Conservation (phyloP, 306 rosid species). For the Acacia acuminata region DNA sequence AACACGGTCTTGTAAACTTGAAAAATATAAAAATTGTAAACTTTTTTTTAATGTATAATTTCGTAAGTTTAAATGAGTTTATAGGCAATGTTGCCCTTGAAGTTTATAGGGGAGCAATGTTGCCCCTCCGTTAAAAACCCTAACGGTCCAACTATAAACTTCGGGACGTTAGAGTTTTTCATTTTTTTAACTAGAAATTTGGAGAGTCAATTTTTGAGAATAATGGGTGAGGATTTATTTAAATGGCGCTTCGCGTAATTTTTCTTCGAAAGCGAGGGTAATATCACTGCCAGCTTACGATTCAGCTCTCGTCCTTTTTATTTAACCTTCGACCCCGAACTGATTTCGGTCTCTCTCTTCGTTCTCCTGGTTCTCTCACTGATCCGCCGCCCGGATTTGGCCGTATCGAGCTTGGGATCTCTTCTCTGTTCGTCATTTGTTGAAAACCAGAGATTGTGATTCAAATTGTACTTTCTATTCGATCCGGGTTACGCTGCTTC, state of each 20-base stretch:
- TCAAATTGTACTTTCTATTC: conserved; percentile 17
- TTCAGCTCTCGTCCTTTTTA: conserved; percentile 4
- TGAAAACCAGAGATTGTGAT: background rate
- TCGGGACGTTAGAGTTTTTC: too few species aligned
- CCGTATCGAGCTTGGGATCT: conserved; percentile 27
- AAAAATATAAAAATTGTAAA: too few species aligned
- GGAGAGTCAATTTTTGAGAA: too few species aligned
- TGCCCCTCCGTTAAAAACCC: too few species aligned
- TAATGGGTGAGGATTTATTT: background rate
- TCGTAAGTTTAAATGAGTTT: too few species aligned
- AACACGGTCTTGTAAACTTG: too few species aligned
- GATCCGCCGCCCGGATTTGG: conserved; percentile 41
- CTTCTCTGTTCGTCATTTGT: background rate
- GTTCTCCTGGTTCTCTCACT: background rate
- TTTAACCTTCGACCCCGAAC: background rate
- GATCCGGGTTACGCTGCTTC: background rate
- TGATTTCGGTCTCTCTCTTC: background rate
- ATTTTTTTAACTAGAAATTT: too few species aligned
- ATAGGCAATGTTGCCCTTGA: too few species aligned
- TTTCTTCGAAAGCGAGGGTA: conserved; percentile 27
- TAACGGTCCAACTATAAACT: too few species aligned
- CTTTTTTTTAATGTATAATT: too few species aligned
- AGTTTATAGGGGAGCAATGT: too few species aligned
- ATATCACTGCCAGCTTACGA: background rate
- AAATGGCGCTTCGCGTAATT: conserved; percentile 44